Base-by-base conservation (phyloP, 495 filamentous ascomycete species). In the Trichoderma gamsii region DNA sequence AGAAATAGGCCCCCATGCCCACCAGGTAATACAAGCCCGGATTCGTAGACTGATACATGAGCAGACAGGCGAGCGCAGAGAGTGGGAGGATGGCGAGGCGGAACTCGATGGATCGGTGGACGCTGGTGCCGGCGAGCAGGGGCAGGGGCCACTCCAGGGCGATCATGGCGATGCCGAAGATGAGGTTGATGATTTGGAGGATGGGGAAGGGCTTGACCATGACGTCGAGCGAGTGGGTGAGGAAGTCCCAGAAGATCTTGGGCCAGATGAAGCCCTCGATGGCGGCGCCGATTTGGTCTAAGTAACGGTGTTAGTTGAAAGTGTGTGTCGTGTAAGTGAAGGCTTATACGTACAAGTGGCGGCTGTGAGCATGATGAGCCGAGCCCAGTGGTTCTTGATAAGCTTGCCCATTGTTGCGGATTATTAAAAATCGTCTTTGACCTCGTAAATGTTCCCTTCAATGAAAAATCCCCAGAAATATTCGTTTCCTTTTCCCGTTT, bases 311-410 rank as follows among this genome's bases (percentile, higher is more conserved):
- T 0, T 13, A 21, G 16, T 43, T 29, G 29, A 29, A 29, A 1
- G 29, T 29, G 29, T 29, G 29, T 41, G 21, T 66, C 15, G 25
- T 21, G 66, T 23, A 25, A 21, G 18, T 38, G 41, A 18, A 38
- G 32, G 41, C 35, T 29, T 29, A 29, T 7, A 87, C 91, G 11
- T 88, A 96, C 91, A 97, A 59, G 81, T 79, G 76, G 91, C 88
- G 6, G 95, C 90, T 2, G 92, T 90, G 72, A 98, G 84, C 78
- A 95, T 85, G 74, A 97, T 92, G 71, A 97, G 87, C 64, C 95
- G 87, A 65, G 91, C 96, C 91, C 93, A 97, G 82, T 99, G 95
- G 83, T 98, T 98, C 82, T 97, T 98, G 82, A 99, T 99, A 71
- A 99, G 87, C 75, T 88, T 92, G 77, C 95, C 95, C 95, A 99